These are phyloP conservation scores for Boletus rubescentipes DNA, from an alignment of 768 basidiomycete genomes.

Conservation along the genomic window DNA sequence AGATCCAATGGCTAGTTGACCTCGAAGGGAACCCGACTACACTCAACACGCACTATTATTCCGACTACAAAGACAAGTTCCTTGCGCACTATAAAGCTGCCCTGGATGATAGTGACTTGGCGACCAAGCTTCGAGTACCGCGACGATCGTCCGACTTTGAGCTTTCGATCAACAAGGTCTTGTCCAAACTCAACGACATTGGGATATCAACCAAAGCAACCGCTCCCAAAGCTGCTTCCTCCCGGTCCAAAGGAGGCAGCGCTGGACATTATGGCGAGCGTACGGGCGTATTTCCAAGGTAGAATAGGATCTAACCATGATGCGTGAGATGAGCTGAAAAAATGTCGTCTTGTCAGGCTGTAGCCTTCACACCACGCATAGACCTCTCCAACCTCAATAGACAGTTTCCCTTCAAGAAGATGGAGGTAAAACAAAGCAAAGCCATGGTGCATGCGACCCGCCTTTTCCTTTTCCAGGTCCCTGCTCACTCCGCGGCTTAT, in stretches of 20 bases:
- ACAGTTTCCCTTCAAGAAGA: slow-evolving; percentile 95
- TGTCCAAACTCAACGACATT: slow-evolving; percentile 10
- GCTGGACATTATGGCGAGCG: slow-evolving; percentile 66
- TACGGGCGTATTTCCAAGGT: slow-evolving; percentile 78
- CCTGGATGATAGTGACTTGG: slow-evolving; percentile 10
- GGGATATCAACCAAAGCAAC: slow-evolving; percentile 36
- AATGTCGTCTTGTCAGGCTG: slow-evolving; percentile 93
- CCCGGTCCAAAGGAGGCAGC: slow-evolving; percentile 54
- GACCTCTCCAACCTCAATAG: slow-evolving; percentile 97
- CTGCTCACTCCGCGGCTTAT: too few relatives aligned
- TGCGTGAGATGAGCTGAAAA: slow-evolving; percentile 42
- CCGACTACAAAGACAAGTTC: slow-evolving; percentile 51
- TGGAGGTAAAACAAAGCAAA: slow-evolving; percentile 96
- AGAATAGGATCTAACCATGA: not conserved
- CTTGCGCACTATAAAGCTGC: slow-evolving; percentile 45
- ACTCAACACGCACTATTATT: slow-evolving; percentile 50
- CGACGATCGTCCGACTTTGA: not conserved
- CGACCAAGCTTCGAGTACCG: not conserved
- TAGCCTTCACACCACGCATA: slow-evolving; percentile 87
- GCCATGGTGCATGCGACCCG: slow-evolving; percentile 58
- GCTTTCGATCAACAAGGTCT: slow-evolving; percentile 30
- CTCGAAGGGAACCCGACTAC: slow-evolving; percentile 54
- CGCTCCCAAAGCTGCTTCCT: slow-evolving; percentile 50
- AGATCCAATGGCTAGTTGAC: slow-evolving; percentile 47
- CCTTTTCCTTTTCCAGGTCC: not conserved